Evolutionary conservation across 2,329 filamentous ascomycete genomes (phyloP).

Genomic region (Pyrenophora graminea): DNA sequence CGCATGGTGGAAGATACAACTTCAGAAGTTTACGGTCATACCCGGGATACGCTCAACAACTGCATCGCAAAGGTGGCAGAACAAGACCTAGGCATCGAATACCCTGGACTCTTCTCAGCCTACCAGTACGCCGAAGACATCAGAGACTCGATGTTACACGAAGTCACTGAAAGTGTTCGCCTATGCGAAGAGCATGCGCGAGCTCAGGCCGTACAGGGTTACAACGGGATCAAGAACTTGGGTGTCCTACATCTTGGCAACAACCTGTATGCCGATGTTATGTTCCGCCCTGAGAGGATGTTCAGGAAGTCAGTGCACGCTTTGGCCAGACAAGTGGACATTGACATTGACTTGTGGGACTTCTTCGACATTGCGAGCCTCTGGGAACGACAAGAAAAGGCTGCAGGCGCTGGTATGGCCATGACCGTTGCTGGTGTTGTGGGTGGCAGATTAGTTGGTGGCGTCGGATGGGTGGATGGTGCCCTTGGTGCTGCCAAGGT

Average conservation of each 20-base stretch:
- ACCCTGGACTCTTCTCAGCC: slow-evolving; percentile 80
- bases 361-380: slow-evolving; percentile 87
- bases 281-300: slow-evolving; percentile 91
- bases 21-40: slow-evolving; percentile 82
- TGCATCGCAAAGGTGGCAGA: slow-evolving; percentile 79
- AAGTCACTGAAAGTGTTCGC: slow-evolving; percentile 78
- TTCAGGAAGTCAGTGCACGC: slow-evolving; percentile 83
- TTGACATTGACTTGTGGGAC: slow-evolving; percentile 86
- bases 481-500: slow-evolving; percentile 79
- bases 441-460: slow-evolving; percentile 78
- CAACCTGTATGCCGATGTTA: slow-evolving; percentile 76
- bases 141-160: slow-evolving; percentile 86
- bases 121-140: slow-evolving; percentile 94
- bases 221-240: slow-evolving; percentile 84
- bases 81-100: slow-evolving; percentile 77
- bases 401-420: slow-evolving; percentile 91
- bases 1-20: slow-evolving; percentile 82
- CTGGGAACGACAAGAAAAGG: slow-evolving; percentile 89
- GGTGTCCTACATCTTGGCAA: slow-evolving; percentile 87
- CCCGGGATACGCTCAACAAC: slow-evolving; percentile 72
- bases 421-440: slow-evolving; percentile 87
- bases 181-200: slow-evolving; percentile 87
- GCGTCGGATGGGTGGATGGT: slow-evolving; percentile 87
- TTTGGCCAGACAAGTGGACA: slow-evolving; percentile 80
- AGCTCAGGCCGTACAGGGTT: slow-evolving; percentile 73